Base-by-base conservation (phyloP, 192 early-diverging fungal species). In the Coemansia sp. region DNA sequence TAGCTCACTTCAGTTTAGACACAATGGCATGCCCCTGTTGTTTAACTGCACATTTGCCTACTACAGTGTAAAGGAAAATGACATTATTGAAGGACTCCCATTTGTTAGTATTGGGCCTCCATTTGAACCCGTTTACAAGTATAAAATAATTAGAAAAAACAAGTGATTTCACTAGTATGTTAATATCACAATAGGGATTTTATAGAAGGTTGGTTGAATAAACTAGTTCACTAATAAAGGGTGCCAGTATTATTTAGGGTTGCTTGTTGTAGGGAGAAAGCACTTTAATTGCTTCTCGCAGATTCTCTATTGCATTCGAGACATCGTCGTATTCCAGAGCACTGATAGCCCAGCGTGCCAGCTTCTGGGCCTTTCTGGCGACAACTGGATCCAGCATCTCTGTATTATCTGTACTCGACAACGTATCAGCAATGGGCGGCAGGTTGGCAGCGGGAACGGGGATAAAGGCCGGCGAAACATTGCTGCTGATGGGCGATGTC, bases 261-360 rank as follows among this genome's bases (percentile, higher is more conserved):
- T 51, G 26, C n/a, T 42, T 56, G 18, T 18, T 42, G 19, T 67
- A 81, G 32, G 69, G 70, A 22, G 11, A 31, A 30, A 78, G 53
- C 5, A 63, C 29, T 41, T 53, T 68, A 4, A 92, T 69, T 15
- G 90, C 90, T 45, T 85, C 83, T 33, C 82, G 69, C 37, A 93
- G 58, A 53, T 92, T 85, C 5, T 82, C 73, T n/a, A 93, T 78
- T 5, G 95, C 93, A 0, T 89, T 91, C 3, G 79, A 65, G 13
- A 97, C 82, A 72, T 98, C 95, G 53, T 95, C 94, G 57, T 95
- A 99, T 51, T 95, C 88, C 14, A 99, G 58, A 4, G 96, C 90
- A 58, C 92, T 94, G 59, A 93, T 89, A 3, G 94, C 95, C 81
- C 88, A 97, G 51, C 89, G 87, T 9, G 92, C 82, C 36, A 85